These are phyloP conservation scores for Ustilago trichophora DNA, from an alignment of 1,284 basidiomycete species.

Conservation along the genomic window DNA sequence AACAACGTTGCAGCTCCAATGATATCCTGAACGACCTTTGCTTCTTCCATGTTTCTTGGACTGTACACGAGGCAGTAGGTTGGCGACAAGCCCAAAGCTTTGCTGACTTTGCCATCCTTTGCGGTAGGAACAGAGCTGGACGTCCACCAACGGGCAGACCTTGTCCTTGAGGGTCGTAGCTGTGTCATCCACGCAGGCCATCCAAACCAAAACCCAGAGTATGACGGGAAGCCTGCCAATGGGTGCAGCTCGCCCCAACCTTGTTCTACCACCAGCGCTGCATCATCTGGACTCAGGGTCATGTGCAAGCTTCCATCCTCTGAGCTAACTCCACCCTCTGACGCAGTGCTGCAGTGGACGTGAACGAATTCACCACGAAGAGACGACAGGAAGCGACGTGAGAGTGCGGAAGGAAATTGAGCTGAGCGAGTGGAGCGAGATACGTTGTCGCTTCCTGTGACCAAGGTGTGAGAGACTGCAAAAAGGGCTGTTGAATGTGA, in stretches of 20 bases:
- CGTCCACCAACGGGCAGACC: constrained; percentile 34
- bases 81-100: constrained; percentile 39
- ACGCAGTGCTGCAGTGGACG: constrained; percentile 37
- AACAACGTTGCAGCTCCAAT: constrained; percentile 33
- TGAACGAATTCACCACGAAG: constrained; percentile 43
- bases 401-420: constrained; percentile 16
- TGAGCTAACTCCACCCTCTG: too few species aligned
- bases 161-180: not conserved
- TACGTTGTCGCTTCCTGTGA: constrained; percentile 16
- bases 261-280: constrained; percentile 26
- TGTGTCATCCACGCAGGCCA: constrained; percentile 36
- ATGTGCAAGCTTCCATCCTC: constrained; percentile 48
- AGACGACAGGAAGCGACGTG: constrained; percentile 30
- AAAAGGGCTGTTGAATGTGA: constrained; percentile 26
- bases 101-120: not conserved
- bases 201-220: constrained; percentile 40
- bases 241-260: constrained; percentile 51
- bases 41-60: constrained; percentile 39
- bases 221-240: constrained; percentile 42
- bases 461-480: constrained; percentile 34
- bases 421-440: constrained; percentile 40
- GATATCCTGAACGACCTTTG: constrained; percentile 27
- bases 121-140: constrained; percentile 12
- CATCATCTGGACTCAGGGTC: constrained; percentile 43
- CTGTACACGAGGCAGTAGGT: constrained; percentile 50